Evolutionary conservation across 106 monocot genomes (phyloP), one percentile per base, ranked within the genome.

Genomic region (Amphibolis antarctica): DNA sequence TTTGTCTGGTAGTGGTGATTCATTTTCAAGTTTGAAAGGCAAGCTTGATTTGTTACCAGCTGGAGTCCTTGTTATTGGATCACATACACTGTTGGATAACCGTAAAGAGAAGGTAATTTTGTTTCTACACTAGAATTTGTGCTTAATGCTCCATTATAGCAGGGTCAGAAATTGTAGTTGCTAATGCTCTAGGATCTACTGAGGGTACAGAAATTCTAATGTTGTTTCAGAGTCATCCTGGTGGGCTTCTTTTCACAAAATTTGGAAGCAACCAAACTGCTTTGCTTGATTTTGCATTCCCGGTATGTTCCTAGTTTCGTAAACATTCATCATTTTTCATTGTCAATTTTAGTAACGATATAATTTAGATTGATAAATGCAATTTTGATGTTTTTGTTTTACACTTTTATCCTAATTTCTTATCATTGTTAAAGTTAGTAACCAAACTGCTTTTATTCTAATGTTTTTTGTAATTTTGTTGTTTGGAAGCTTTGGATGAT

Each of bases 241-340:
- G 89, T 14, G 81, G 89, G 52, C 86, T 86, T 75, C 88, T 99
- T 44, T 99, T 99, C 67, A 91, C 98, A 51, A 99, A 99, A 70
- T 92, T 99, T 66, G 87, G 92, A 62, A 92, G 85, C 74, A 99
- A 77, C 77, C 98, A 99, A 62, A 89, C 89, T 53, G 82, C 98
- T 46, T 75, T 99, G 28, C 81, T 99, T 52, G 98, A 99, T 70
- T 83, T 99, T 76, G 81, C 96, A 64, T 86, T 96, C 62, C 96
- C 96, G 73, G 96, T 96, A 89, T 14, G 45, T 48, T 26, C 15
- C 42, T 60, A 15, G 12, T n/a, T 48, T n/a, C 1, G 25, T 26
- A 57, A 28, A 28, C 5, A 14, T 57, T 28, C 57, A 15, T 57
- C 1, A 5, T 58, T 58, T 14, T 56, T 60, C 20, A 42, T 43